phyloP scores from a whole-genome alignment of 176 grass and related monocot species.

The Triticum timopheevii region DNA sequence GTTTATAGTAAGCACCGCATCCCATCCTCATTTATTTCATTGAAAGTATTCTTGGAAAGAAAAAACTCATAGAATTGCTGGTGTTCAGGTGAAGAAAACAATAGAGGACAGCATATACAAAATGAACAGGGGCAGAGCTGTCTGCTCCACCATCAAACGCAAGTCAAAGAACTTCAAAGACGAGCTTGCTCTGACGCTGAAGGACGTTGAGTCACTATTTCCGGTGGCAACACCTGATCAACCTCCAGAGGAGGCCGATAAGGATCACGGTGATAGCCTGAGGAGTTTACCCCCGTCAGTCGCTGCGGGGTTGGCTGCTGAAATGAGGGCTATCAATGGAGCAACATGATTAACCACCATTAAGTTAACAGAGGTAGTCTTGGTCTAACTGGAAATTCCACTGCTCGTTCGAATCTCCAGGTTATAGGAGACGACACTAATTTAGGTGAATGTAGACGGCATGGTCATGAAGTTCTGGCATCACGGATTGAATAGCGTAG shows the following conservation, averaged over 20 bases:
- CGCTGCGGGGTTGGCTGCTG: slow-evolving; percentile 83
- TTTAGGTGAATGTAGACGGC: background rate
- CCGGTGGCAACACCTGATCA: slow-evolving; percentile 51
- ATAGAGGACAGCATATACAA: slow-evolving; percentile 95
- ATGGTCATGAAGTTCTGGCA: background rate
- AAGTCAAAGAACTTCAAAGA: slow-evolving; percentile 80
- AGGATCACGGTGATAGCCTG: slow-evolving; percentile 42
- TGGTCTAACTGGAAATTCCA: background rate
- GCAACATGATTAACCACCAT: slow-evolving; percentile 26
- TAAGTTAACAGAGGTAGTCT: background rate
- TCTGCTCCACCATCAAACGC: slow-evolving; percentile 57
- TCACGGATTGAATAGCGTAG: background rate
- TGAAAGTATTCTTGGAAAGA: background rate
- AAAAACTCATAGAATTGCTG: background rate
- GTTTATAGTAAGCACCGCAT: slow-evolving; percentile 58
- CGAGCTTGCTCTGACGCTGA: slow-evolving; percentile 69
- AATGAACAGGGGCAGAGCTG: slow-evolving; percentile 63
- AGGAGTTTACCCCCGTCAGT: slow-evolving; percentile 73
- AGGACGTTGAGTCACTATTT: slow-evolving; percentile 79
- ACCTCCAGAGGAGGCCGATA: slow-evolving; percentile 29
- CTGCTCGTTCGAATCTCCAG: background rate
- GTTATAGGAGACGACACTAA: background rate
- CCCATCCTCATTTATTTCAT: background rate
- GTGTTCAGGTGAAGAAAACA: slow-evolving; percentile 71
- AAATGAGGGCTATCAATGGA: slow-evolving; percentile 68